Evolutionary conservation across 148 eudicot species (phyloP), one percentile per base, ranked within the genome.

Genomic region (Rhododendron ovatum): DNA sequence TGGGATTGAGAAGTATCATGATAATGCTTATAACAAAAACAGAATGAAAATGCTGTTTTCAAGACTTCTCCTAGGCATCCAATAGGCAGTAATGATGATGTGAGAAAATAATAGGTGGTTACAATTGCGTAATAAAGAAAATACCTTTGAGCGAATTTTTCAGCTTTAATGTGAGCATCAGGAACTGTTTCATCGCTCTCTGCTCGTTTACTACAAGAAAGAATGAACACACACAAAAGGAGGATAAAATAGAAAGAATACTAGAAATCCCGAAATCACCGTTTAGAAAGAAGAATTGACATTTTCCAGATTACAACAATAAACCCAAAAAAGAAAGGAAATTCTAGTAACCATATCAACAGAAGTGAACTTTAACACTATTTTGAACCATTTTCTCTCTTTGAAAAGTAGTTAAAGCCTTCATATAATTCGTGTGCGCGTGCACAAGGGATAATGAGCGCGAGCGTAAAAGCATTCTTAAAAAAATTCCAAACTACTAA

Each of bases 81-180:
- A 57, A 82, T 57, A 55, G 7, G n/a, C 28, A 82, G 37, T 37
- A 26, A 41, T 3, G 73, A 59, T 5, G 76, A 67, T 67, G 15
- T 8, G 74, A 17, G 1, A 67, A 67, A n/a, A 26, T 67, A 26
- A 26, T 26, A 10, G 74, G 35, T 67, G 14, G 17, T n/a, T 11
- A 30, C 0, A 78, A 50, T 37, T 2, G 26, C 55, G 28, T 22
- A 8, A 28, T 33, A 74, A 75, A 78, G 8, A 20, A 24, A 22
- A 1, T 83, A 97, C 99, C 99, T 93, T 85, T 94, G 94, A 30
- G 98, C 98, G 86, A 95, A 97, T 81, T 95, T 97, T 86, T 95
- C 94, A 87, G 99, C 99, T 88, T 89, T 94, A 37, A 84, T 86
- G 89, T 90, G 89, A 88, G 99, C 95, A 90, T 97, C 98, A 10